A percentile compares a stretch with the other conserved stretches of the same genome.
Evolutionary conservation across 257 asterid species (phyloP).

Genomic region (Przewalskia tangutica): DNA sequence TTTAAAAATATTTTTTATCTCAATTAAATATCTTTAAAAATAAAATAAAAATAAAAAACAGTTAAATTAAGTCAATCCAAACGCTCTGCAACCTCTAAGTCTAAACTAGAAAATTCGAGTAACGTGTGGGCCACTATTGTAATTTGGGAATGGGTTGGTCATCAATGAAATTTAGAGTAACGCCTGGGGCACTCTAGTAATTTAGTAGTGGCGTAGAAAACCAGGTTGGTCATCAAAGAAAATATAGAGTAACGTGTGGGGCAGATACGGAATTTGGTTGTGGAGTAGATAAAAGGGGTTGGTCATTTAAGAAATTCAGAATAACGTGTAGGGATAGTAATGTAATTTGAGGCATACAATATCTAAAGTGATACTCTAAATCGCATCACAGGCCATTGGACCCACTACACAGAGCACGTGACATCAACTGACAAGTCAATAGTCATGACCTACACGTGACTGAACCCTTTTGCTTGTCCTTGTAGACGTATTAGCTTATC

Average conservation of each 20-base stretch:
- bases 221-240: background rate
- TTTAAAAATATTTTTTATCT: no score
- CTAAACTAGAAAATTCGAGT: background rate
- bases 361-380: background rate
- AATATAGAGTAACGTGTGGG: background rate
- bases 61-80: no score
- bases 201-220: background rate
- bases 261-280: background rate
- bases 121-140: background rate
- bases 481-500: background rate
- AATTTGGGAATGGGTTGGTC: background rate
- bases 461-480: background rate
- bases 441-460: conserved; percentile 12
- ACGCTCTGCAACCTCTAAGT: no score
- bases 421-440: conserved; percentile 11
- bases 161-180: background rate
- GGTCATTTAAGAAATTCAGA: background rate
- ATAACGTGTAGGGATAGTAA: background rate
- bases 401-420: conserved; percentile 17
- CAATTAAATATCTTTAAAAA: no score
- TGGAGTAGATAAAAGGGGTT: background rate
- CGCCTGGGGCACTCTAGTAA: background rate
- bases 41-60: no score
- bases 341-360: background rate
- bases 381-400: conserved; percentile 6